phyloP scores from a whole-genome alignment of 1,284 basidiomycete species.

The Coriolopsis trogii region DNA sequence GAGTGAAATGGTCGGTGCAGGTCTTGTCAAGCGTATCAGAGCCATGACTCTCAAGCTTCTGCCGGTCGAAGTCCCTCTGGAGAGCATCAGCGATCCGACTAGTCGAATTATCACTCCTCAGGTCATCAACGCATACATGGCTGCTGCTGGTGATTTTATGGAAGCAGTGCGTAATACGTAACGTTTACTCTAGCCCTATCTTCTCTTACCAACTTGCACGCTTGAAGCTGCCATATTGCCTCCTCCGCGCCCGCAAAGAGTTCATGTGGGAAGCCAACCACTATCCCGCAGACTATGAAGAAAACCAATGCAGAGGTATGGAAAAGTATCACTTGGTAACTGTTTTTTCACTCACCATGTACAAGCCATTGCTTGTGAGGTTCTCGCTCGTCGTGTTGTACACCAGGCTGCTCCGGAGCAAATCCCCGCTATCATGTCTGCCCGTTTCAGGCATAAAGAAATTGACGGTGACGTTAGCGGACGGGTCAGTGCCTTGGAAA shows the following conservation, averaged over 20 bases:
- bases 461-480: constrained; percentile 79
- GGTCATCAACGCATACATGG: constrained; percentile 66
- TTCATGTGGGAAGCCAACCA: constrained; percentile 78
- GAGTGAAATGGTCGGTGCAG: constrained; percentile 48
- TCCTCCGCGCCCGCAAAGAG: constrained; percentile 78
- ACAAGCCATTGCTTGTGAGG: constrained; percentile 82
- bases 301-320: constrained; percentile 79
- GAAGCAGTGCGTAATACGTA: constrained; percentile 65
- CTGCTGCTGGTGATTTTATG: constrained; percentile 75
- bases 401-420: constrained; percentile 68
- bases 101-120: constrained; percentile 73
- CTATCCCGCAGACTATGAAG: constrained; percentile 83
- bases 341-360: neutral
- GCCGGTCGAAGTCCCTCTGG: constrained; percentile 76
- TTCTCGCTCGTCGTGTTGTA: constrained; percentile 82
- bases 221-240: constrained; percentile 68
- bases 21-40: constrained; percentile 80
- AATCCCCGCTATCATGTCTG: constrained; percentile 73
- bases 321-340: neutral
- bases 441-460: constrained; percentile 74
- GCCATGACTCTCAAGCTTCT: constrained; percentile 78
- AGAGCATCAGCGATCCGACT: constrained; percentile 62
- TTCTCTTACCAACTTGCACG: neutral
- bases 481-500: constrained; percentile 76
- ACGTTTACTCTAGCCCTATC: neutral